Evolutionary conservation across 1,284 basidiomycete species (phyloP), one percentile per base, ranked within the genome.

Genomic region (Cutaneotrichosporon cavernicola): DNA sequence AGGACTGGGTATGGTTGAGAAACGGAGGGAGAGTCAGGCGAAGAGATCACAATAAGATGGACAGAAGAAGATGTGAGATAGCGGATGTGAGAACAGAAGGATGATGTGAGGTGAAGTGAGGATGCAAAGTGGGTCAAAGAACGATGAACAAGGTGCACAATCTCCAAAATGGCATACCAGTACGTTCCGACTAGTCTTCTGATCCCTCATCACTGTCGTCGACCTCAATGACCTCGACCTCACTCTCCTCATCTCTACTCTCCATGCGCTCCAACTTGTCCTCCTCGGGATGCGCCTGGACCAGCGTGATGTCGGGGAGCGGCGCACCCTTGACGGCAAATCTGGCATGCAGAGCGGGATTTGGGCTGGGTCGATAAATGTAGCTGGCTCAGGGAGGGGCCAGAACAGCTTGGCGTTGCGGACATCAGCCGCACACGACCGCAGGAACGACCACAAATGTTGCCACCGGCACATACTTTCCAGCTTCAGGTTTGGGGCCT

Each of bases 381-480:
- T 49, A 10, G 10, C 47, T 5, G 51, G 51, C 30, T 0, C 4
- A 1, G 8, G 30, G 31, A 52, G 51, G 16, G 51, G 51, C 26
- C 22, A 52, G 51, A 18, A 22, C 18, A 52, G 30, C 51, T 30
- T 18, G 30, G 31, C 26, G 51, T 52, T 52, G 51, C 51, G 51
- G 30, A 52, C 7, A 9, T 52, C 51, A 11, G 32, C 30, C 14
- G 51, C 51, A 18, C 51, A 52, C 11, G 26, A 52, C 7, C 16
- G 16, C 6, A 52, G 16, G 51, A 52, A 52, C 11, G 51, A 13
- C 2, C 16, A 31, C 10, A 52, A 10, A 30, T 40, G 38, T 26
- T 26, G 1, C 38, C 47, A n/a, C 47, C 47, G 47, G 5, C 21
- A 1, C 47, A 21, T 21, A 14, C n/a, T 22, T 7, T 21, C 47